Evolutionary conservation across 805 yeast genomes (phyloP).

Genomic region (Nakazawaea wyomingensis): DNA sequence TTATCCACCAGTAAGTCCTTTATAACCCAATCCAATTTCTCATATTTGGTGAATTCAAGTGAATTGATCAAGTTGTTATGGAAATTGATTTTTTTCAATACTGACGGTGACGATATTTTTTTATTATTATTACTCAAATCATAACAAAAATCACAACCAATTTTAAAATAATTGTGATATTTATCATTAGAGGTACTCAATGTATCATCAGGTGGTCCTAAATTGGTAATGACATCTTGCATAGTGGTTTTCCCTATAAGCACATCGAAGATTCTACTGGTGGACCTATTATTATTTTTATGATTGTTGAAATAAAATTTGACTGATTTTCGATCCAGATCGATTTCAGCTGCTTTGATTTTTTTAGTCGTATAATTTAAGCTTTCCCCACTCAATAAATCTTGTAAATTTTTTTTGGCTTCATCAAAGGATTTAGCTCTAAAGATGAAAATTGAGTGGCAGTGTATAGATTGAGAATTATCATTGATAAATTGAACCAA

Average conservation of each 20-base stretch:
- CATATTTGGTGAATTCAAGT: conserved; percentile 49
- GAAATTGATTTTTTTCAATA: conserved; percentile 38
- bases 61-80: conserved; percentile 52
- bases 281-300: neutral
- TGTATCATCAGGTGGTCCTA: conserved; percentile 57
- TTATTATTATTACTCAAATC: conserved; percentile 24
- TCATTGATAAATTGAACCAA: conserved; percentile 20
- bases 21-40: conserved; percentile 41
- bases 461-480: conserved; percentile 27
- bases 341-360: neutral
- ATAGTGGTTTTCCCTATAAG: conserved; percentile 41
- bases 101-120: conserved; percentile 27
- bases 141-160: conserved; percentile 52
- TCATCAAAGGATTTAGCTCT: conserved; percentile 29
- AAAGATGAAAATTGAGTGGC: conserved; percentile 35
- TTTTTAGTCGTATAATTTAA: neutral
- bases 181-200: conserved; percentile 26
- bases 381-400: neutral
- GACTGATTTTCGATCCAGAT: neutral
- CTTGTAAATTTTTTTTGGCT: conserved; percentile 12
- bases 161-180: conserved; percentile 52
- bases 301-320: neutral
- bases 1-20: conserved; percentile 10
- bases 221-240: conserved; percentile 38
- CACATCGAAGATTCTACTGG: conserved; percentile 14